Conservation (phyloP, 495 filamentous ascomycete species). For the Emericellopsis terricola region DNA sequence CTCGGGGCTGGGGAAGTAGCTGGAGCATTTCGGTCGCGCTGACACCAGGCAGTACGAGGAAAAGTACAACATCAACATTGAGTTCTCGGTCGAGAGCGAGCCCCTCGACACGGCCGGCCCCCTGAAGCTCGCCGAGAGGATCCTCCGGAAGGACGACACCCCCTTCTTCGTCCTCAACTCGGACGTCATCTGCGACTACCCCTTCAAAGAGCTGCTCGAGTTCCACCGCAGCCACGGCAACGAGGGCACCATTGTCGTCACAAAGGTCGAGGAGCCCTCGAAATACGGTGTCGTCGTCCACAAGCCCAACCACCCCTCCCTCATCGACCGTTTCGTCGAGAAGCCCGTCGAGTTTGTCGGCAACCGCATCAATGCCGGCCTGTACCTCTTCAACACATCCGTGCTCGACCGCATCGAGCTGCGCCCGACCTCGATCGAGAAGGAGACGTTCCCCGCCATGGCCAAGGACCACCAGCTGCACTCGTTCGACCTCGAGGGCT, state of each 20-base stretch:
- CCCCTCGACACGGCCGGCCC: slow-evolving; percentile 92
- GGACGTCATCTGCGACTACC: slow-evolving; percentile 96
- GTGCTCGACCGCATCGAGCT: slow-evolving; percentile 86
- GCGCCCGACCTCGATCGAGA: slow-evolving; percentile 97
- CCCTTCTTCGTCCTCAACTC: slow-evolving; percentile 99
- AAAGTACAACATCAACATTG: slow-evolving; percentile 81
- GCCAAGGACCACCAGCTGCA: slow-evolving; percentile 81
- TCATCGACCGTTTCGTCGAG: slow-evolving; percentile 98
- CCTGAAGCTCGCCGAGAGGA: slow-evolving; percentile 87
- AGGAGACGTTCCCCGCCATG: slow-evolving; percentile 97
- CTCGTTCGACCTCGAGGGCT: slow-evolving; percentile 95
- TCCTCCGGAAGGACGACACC: slow-evolving; percentile 77
- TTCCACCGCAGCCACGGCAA: slow-evolving; percentile 88
- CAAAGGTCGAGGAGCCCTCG: slow-evolving; percentile 96
- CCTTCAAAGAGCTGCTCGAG: slow-evolving; percentile 71
- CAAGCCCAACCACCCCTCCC: slow-evolving; percentile 79
- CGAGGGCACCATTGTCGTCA: slow-evolving; percentile 97
- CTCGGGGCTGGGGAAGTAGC: no score
- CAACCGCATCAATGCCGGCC: slow-evolving; percentile 97
- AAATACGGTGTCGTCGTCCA: slow-evolving; percentile 99
- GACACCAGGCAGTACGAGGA: slow-evolving; percentile 53
- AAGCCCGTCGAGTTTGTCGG: slow-evolving; percentile 99
- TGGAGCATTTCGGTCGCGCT: no score
- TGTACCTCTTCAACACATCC: slow-evolving; percentile 94
- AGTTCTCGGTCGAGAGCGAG: slow-evolving; percentile 91